Evolutionary conservation across 2,329 filamentous ascomycete species (phyloP).

Genomic region (Phialophora macrospora): DNA sequence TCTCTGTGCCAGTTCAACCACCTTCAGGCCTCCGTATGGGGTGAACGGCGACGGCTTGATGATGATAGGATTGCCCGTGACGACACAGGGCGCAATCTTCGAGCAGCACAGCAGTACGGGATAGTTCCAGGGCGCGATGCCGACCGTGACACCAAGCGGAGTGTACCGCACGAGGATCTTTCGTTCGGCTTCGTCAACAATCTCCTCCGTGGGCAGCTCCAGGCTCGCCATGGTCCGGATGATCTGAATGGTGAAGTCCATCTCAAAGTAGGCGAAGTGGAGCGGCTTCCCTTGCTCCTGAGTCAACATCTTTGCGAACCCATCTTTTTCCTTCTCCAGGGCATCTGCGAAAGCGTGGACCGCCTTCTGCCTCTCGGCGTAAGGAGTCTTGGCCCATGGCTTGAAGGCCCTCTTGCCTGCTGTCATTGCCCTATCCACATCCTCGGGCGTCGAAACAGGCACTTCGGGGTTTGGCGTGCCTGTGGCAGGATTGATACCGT

Average conservation of each 20-base stretch:
- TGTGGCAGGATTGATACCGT: constrained; percentile 59
- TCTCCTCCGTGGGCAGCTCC: constrained; percentile 26
- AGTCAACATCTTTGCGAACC: constrained; percentile 47
- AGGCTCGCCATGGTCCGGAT: constrained; percentile 24
- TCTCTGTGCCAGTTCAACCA: constrained; percentile 61
- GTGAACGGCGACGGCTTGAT: constrained; percentile 64
- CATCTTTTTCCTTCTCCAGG: constrained; percentile 45
- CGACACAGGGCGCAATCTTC: constrained; percentile 57
- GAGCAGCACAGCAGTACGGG: constrained; percentile 50
- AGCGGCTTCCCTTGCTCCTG: constrained; percentile 51
- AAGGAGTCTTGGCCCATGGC: constrained; percentile 50
- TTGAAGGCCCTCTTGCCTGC: constrained; percentile 56
- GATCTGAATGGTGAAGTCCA: constrained; percentile 25
- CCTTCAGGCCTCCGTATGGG: constrained; percentile 59
- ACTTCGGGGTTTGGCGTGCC: constrained; percentile 56
- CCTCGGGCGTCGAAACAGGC: constrained; percentile 54
- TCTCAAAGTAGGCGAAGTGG: constrained; percentile 29
- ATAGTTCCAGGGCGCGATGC: constrained; percentile 67
- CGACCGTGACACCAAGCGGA: constrained; percentile 52
- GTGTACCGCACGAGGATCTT: constrained; percentile 44
- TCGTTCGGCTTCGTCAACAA: constrained; percentile 40
- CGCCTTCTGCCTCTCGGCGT: constrained; percentile 44
- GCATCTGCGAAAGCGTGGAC: constrained; percentile 44
- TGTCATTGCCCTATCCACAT: constrained; percentile 57
- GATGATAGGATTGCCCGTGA: constrained; percentile 61